Percentiles rank a stretch among this genome's conserved stretches.
Conservation (phyloP, 2,329 filamentous ascomycete species). For the Cercospora sojina region DNA sequence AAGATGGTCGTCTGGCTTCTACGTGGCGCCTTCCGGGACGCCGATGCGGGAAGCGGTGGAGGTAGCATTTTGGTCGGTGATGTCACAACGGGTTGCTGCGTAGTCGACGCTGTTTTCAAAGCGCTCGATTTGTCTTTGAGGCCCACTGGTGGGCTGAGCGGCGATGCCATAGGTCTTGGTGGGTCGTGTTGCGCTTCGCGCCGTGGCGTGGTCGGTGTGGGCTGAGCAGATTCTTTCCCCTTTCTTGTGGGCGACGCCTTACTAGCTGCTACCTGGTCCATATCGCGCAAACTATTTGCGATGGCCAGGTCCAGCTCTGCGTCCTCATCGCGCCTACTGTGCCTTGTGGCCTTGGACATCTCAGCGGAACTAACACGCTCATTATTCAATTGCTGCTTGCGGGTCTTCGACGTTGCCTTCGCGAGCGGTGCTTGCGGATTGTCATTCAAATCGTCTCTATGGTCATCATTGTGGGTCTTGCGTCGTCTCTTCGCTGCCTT, state of each 20-base stretch:
- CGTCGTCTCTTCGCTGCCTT: conserved; percentile 45
- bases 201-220: neutral
- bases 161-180: conserved; percentile 10
- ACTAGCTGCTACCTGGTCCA: conserved; percentile 2
- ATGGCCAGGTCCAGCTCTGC: conserved; percentile 9
- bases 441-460: neutral
- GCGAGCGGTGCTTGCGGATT: neutral
- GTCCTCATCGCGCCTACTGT: conserved; percentile 3
- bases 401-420: neutral
- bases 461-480: conserved; percentile 27
- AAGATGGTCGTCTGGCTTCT: conserved; percentile 39
- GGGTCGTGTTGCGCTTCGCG: neutral
- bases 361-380: neutral
- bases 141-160: conserved; percentile 10
- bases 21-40: conserved; percentile 24
- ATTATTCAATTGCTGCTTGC: neutral
- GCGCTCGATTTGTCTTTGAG: neutral
- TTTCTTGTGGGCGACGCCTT: neutral
- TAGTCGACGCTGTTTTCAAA: neutral
- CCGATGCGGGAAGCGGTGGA: conserved; percentile 22
- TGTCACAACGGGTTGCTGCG: neutral
- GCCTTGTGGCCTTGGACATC: neutral
- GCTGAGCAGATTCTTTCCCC: neutral
- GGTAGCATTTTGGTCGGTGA: conserved; percentile 25
- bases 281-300: conserved; percentile 13